Base-by-base conservation (phyloP, 2,329 filamentous ascomycete genomes). In the Dactylellina sp. region DNA sequence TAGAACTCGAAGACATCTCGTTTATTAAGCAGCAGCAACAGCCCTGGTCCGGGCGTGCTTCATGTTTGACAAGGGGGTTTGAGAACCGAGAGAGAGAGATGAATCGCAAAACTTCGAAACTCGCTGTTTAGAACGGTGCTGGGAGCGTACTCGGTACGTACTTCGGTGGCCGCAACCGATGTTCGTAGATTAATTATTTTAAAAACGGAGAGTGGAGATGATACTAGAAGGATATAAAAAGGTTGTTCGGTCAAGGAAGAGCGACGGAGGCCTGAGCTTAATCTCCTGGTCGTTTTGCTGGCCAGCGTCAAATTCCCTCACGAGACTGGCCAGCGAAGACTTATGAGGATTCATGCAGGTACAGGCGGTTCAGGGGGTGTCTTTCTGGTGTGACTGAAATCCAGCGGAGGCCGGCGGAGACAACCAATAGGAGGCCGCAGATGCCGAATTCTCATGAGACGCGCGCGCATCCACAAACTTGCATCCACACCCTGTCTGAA, bases 401-500 rank as follows among this genome's bases (percentile, higher is more conserved):
- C 47, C 61, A 28, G 25, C 62, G 52, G 35, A 52, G 53, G 42
- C 24, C 20, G 20, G 12, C 63, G 63, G 63, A 46, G 53, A 12
- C 52, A 53, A 20, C 63, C 63, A 68, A 68, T 68, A 68, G 63
- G 37, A 68, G 44, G 16, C 61, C 16, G 25, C 22, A 14, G 16
- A 9, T 32, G 18, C 52, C 62, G n/a, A 39, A 49, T 44, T 35
- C 14, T 16, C 22, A n/a, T 20, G 46, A 71, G 24, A 53, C 68
- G 68, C 68, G 68, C 68, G 60, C 59, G 64, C 56, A 61, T 61
- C 50, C 44, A 28, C 56, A 70, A 72, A 72, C 68, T 35, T 44
- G 46, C 59, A 53, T 20, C 24, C 60, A n/a, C 37, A 35, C 59
- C 24, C 24, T 22, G 14, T 18, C 28, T 18, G 32, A 47, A 35